phyloP scores from a whole-genome alignment of 805 yeast genomes.

The Debaryomyces tyrocola region DNA sequence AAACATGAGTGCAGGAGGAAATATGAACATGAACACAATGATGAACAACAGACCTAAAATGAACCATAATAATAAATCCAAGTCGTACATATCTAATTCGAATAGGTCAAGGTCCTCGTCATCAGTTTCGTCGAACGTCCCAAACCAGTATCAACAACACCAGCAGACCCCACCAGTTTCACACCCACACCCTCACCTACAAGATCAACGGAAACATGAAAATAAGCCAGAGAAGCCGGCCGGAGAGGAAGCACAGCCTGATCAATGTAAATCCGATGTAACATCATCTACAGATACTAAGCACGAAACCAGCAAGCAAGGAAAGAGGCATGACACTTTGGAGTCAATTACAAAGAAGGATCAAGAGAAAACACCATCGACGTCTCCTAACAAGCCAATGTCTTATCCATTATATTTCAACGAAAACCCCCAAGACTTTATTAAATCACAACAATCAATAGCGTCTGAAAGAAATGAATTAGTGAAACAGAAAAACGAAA shows the following conservation, averaged over 20 bases:
- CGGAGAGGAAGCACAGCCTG: not conserved
- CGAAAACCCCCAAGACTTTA: slow-evolving; percentile 4
- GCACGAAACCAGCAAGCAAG: not conserved
- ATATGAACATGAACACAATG: slow-evolving; percentile 1
- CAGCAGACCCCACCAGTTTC: not conserved
- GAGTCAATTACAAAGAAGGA: not conserved
- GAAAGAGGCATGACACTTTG: not conserved
- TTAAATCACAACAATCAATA: slow-evolving; percentile 3
- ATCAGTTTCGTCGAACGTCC: not conserved
- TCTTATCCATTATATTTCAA: slow-evolving; percentile 13
- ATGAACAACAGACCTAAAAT: slow-evolving; percentile 1
- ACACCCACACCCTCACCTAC: not conserved
- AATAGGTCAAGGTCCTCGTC: not conserved
- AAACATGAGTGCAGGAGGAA: not conserved
- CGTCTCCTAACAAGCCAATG: not conserved
- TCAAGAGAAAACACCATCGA: not conserved
- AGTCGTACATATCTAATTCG: not conserved
- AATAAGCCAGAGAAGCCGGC: not conserved
- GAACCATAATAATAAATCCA: not conserved
- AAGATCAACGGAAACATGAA: not conserved
- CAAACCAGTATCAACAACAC: too few species aligned
- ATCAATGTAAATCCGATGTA: not conserved
- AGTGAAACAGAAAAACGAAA: slow-evolving; percentile 5
- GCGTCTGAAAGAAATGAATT: slow-evolving; percentile 4
- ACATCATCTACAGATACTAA: not conserved